These are phyloP conservation scores for Tuber umbilicatum DNA, from an alignment of 495 filamentous ascomycete genomes.

Conservation along the genomic window DNA sequence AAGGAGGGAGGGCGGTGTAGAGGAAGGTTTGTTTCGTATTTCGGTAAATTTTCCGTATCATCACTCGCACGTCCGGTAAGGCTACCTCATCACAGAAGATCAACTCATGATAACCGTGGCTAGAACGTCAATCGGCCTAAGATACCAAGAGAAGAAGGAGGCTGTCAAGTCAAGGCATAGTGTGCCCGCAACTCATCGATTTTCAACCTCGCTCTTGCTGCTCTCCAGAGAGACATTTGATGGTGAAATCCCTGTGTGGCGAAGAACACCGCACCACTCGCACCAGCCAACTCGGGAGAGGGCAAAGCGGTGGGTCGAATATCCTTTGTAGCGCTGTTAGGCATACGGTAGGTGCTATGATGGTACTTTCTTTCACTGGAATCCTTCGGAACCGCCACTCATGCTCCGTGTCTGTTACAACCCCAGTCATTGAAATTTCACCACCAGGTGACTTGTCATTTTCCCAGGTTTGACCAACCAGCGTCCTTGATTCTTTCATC, in stretches of 20 bases:
- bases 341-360: not conserved
- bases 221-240: slow-evolving; percentile 15
- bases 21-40: not conserved
- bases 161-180: slow-evolving; percentile 13
- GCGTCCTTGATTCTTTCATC: too few species aligned
- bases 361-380: slow-evolving; percentile 1
- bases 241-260: slow-evolving; percentile 30
- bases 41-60: slow-evolving; percentile 2
- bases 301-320: slow-evolving; percentile 27
- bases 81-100: slow-evolving; percentile 11
- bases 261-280: slow-evolving; percentile 33
- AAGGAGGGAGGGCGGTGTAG: not conserved
- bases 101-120: slow-evolving; percentile 23
- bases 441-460: too few species aligned
- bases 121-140: not conserved
- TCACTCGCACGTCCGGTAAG: not conserved
- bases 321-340: not conserved
- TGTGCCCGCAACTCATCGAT: slow-evolving; percentile 34
- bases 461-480: too few species aligned
- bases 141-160: slow-evolving; percentile 7
- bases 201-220: slow-evolving; percentile 18
- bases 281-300: slow-evolving; percentile 32
- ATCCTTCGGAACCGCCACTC: too few species aligned
- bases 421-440: too few species aligned
- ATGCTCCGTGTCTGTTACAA: too few species aligned